phyloP scores from a whole-genome alignment of 2,329 filamentous ascomycete genomes.

The Leptographium lundbergii region DNA sequence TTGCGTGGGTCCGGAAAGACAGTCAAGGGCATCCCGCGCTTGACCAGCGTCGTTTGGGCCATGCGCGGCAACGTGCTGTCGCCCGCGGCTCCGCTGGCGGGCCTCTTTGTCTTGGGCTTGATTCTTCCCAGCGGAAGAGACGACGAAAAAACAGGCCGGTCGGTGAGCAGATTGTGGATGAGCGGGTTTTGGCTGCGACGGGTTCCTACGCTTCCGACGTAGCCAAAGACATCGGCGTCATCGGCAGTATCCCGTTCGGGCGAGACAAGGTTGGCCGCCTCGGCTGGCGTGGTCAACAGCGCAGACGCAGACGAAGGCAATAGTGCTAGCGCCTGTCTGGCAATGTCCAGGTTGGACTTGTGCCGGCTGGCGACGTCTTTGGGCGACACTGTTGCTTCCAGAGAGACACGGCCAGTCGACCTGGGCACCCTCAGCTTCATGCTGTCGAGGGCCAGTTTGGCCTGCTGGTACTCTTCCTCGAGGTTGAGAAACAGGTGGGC shows the following conservation, averaged over 20 bases:
- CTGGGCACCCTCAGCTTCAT: slow-evolving; percentile 3
- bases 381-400: slow-evolving; percentile 2
- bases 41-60: slow-evolving; percentile 60
- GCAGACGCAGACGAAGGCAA: slow-evolving; percentile 77
- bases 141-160: slow-evolving; percentile 85
- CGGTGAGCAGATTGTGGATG: slow-evolving; percentile 90
- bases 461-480: slow-evolving; percentile 70
- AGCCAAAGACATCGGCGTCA: slow-evolving; percentile 27
- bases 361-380: slow-evolving; percentile 27
- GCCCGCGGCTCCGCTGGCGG: not conserved
- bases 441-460: slow-evolving; percentile 46
- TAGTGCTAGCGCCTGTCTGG: slow-evolving; percentile 56
- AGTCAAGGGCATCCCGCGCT: slow-evolving; percentile 79
- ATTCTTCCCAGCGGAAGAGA: slow-evolving; percentile 69
- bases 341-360: slow-evolving; percentile 60
- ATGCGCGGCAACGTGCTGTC: not conserved
- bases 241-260: not conserved
- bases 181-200: slow-evolving; percentile 61
- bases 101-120: slow-evolving; percentile 15
- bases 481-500: slow-evolving; percentile 85
- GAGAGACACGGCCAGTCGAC: not conserved
- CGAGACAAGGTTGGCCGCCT: slow-evolving; percentile 50
- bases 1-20: slow-evolving; percentile 62
- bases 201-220: slow-evolving; percentile 39
- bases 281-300: slow-evolving; percentile 73